Percentiles rank a stretch among this genome's conserved stretches.
These are phyloP conservation scores for Lactarius evosmus DNA, from an alignment of 768 basidiomycete species.

Conservation along the genomic window DNA sequence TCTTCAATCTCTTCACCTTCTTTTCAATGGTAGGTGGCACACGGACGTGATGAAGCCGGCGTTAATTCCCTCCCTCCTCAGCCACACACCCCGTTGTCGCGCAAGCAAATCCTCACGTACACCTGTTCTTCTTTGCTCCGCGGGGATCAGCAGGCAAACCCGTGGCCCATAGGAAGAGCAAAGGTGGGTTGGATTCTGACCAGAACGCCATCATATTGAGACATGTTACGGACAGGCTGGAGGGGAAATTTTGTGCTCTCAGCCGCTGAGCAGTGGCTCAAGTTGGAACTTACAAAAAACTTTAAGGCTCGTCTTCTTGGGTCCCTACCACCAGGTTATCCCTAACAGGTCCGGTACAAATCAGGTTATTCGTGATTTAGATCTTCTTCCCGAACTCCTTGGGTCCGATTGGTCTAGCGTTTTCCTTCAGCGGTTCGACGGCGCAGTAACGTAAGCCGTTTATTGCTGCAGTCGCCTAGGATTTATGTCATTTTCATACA, in stretches of 20 bases:
- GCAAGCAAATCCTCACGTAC: slow-evolving; percentile 90
- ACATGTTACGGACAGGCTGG: slow-evolving; percentile 60
- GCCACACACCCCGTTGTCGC: slow-evolving; percentile 93
- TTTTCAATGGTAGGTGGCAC: slow-evolving; percentile 66
- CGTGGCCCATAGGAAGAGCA: slow-evolving; percentile 90
- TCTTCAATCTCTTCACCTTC: slow-evolving; percentile 79
- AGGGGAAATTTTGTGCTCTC: slow-evolving; percentile 91
- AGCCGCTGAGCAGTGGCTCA: slow-evolving; percentile 91
- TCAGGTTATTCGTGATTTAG: slow-evolving; percentile 89
- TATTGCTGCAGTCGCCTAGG: not conserved
- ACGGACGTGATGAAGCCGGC: not conserved
- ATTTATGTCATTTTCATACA: slow-evolving; percentile 31
- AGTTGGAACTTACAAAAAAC: slow-evolving; percentile 94
- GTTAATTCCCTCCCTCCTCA: slow-evolving; percentile 31
- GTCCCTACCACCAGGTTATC: slow-evolving; percentile 9
- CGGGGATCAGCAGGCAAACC: slow-evolving; percentile 88
- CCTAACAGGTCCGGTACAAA: slow-evolving; percentile 14
- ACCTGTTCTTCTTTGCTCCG: slow-evolving; percentile 93
- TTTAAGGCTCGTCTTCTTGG: slow-evolving; percentile 57
- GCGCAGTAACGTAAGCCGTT: slow-evolving; percentile 70
- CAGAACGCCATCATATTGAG: not conserved
- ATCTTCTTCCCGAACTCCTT: slow-evolving; percentile 87
- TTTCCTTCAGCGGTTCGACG: slow-evolving; percentile 92
- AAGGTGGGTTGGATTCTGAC: slow-evolving; percentile 47
- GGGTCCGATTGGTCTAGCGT: slow-evolving; percentile 97